Percentiles rank a stretch among this genome's conserved stretches.
phyloP scores from a whole-genome alignment of 139 green algal species.

The Chlorella sp. region DNA sequence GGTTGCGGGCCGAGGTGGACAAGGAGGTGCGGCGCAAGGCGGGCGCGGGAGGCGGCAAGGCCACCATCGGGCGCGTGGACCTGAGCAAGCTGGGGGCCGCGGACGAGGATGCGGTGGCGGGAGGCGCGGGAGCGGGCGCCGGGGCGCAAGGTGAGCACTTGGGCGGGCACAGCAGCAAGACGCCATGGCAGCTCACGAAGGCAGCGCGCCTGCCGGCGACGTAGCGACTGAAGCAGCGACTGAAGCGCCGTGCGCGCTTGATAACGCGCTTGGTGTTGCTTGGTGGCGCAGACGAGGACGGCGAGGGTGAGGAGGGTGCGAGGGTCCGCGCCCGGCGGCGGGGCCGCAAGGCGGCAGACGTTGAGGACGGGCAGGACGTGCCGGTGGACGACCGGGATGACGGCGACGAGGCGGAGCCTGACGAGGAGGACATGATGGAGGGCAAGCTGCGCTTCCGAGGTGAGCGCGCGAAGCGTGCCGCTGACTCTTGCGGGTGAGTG shows the following conservation, averaged over 20 bases:
- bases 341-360: background rate
- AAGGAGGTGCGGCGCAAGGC: slow-evolving; percentile 16
- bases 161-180: no score
- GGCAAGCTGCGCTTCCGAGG: slow-evolving; percentile 60
- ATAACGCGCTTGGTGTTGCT: no score
- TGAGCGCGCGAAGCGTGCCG: no score
- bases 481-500: no score
- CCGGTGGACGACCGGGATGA: slow-evolving; percentile 19
- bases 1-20: slow-evolving; percentile 43
- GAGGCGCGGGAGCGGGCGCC: no score
- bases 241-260: no score
- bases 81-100: slow-evolving; percentile 15
- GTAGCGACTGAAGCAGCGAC: no score
- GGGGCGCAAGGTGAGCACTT: no score
- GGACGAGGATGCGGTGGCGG: slow-evolving; percentile 24
- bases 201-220: no score
- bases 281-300: slow-evolving; percentile 54
- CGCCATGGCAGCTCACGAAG: no score
- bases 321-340: slow-evolving; percentile 7
- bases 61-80: slow-evolving; percentile 18
- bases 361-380: slow-evolving; percentile 14
- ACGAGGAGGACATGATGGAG: slow-evolving; percentile 55
- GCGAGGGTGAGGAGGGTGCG: slow-evolving; percentile 41
- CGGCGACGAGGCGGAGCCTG: slow-evolving; percentile 23
- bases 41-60: slow-evolving; percentile 11